Percentiles rank a stretch among this genome's conserved stretches.
Evolutionary conservation across 768 basidiomycete genomes (phyloP).

Genomic region (Phaffia tasmanica): DNA sequence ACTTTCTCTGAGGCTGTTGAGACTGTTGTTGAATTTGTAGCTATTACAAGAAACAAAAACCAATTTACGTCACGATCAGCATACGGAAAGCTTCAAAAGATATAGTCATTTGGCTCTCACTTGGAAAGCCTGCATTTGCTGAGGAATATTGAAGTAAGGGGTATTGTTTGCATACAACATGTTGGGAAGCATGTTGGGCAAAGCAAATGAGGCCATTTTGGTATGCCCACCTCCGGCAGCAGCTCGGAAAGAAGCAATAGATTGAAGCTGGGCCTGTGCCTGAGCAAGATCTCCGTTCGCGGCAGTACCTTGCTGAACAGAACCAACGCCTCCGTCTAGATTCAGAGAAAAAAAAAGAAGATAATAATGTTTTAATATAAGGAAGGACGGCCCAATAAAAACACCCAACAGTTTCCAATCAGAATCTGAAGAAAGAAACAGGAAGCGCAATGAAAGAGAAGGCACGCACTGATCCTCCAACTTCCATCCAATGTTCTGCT

Average conservation of each 20-base stretch:
- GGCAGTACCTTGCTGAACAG: conserved; percentile 16
- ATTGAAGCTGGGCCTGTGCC: conserved; percentile 91
- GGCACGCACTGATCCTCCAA: conserved; percentile 73
- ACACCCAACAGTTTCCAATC: no score
- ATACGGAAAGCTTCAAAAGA: background rate
- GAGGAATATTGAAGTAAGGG: conserved; percentile 57
- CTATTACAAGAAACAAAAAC: conserved; percentile 20
- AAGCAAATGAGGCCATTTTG: conserved; percentile 81
- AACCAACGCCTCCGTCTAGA: conserved; percentile 28
- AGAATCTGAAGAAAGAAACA: no score
- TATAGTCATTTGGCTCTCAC: conserved; percentile 8
- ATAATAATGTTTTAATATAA: background rate
- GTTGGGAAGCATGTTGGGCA: conserved; percentile 86
- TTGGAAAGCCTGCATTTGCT: conserved; percentile 92
- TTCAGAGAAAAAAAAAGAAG: background rate
- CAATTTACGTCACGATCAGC: no score
- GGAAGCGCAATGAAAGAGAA: conserved; percentile 45
- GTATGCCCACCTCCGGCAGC: conserved; percentile 73
- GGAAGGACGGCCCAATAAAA: no score
- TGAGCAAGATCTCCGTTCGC: conserved; percentile 62
- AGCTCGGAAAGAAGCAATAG: conserved; percentile 91
- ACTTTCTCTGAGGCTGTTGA: conserved; percentile 88
- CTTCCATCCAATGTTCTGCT: conserved; percentile 42
- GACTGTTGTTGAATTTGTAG: conserved; percentile 88
- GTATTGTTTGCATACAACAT: conserved; percentile 33